Conservation (phyloP, 176 grass and related monocot genomes). For the Cenchrus americanus region DNA sequence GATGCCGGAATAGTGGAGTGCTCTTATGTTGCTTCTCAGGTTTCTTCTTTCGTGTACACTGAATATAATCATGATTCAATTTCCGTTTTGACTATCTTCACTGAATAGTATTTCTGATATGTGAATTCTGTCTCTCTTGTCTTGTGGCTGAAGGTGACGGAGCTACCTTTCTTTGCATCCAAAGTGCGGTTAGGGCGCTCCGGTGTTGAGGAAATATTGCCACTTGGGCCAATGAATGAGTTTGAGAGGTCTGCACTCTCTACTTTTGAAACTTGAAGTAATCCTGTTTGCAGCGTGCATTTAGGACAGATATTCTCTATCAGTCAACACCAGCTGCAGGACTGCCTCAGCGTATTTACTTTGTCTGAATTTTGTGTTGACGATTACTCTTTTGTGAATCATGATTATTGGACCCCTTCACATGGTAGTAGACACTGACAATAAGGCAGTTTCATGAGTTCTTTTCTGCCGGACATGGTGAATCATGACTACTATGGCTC, state of each 20-base stretch:
- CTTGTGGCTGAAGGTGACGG: slow-evolving; percentile 65
- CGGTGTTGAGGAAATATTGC: slow-evolving; percentile 76
- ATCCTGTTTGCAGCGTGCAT: neutral
- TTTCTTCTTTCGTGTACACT: slow-evolving; percentile 19
- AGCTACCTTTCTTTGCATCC: slow-evolving; percentile 85
- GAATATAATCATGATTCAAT: slow-evolving; percentile 21
- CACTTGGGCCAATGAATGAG: slow-evolving; percentile 78
- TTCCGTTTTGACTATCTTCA: neutral
- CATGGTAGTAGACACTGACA: neutral
- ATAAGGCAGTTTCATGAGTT: neutral
- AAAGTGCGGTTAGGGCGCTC: slow-evolving; percentile 69
- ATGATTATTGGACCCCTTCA: neutral
- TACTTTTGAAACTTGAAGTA: neutral
- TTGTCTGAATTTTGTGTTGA: neutral
- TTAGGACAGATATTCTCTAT: neutral
- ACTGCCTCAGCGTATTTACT: neutral
- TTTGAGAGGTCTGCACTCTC: slow-evolving; percentile 66
- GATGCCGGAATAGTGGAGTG: slow-evolving; percentile 89
- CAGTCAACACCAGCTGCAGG: neutral
- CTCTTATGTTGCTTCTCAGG: slow-evolving; percentile 80
- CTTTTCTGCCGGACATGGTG: neutral
- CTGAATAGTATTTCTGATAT: slow-evolving; percentile 12
- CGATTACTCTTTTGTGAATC: neutral
- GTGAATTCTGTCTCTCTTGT: slow-evolving; percentile 24
- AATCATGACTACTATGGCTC: neutral